Conservation (phyloP, 345 rosid genomes). For the Psidium guajava region DNA sequence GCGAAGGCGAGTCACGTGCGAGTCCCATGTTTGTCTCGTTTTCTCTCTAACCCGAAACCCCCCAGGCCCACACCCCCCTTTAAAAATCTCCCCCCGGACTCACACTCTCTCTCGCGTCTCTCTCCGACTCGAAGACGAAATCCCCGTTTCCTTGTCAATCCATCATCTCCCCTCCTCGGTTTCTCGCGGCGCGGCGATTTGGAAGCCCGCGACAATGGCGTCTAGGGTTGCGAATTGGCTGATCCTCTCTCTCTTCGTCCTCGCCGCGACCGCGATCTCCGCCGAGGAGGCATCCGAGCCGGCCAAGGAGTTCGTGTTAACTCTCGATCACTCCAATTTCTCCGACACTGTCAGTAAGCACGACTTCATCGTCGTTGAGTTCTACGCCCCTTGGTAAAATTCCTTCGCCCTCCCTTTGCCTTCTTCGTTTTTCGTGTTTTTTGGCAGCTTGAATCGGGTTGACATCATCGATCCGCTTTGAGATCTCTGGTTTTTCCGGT, state of each 20-base stretch:
- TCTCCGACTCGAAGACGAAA: not conserved
- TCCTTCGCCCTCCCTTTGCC: not conserved
- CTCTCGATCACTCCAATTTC: conserved; percentile 84
- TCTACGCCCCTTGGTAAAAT: conserved; percentile 89
- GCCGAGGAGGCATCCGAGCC: conserved; percentile 37
- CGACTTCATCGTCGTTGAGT: conserved; percentile 86
- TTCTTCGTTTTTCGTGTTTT: not conserved
- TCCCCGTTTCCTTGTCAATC: not conserved
- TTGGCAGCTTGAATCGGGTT: not conserved
- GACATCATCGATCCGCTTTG: not conserved
- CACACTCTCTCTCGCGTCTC: not conserved
- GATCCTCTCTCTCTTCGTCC: conserved; percentile 21
- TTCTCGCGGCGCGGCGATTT: not conserved
- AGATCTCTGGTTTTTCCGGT: not conserved
- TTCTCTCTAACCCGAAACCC: not conserved
- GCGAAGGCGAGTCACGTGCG: not conserved
- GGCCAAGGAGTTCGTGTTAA: conserved; percentile 69
- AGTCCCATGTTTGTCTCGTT: conserved; percentile 1
- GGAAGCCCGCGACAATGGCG: conserved; percentile 23
- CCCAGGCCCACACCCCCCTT: not conserved
- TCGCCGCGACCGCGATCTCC: conserved; percentile 11
- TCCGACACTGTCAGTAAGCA: conserved; percentile 62
- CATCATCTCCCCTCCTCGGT: not conserved
- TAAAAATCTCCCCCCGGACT: not conserved
- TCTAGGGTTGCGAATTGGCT: conserved; percentile 20